Conservation (phyloP, 768 basidiomycete genomes). For the Tulasnella sp. region DNA sequence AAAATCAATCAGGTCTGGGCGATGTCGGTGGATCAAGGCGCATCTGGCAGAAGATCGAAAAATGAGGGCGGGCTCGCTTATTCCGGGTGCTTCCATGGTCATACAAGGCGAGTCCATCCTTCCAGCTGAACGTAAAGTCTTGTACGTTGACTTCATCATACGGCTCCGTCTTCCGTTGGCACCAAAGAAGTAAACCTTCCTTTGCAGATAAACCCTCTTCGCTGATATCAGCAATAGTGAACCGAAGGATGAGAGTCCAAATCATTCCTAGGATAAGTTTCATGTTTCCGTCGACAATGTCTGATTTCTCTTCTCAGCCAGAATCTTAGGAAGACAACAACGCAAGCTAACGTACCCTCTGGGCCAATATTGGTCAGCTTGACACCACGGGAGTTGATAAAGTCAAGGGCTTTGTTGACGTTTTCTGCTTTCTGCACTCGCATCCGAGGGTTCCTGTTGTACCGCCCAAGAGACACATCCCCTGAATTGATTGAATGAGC, state of each 20-base stretch:
- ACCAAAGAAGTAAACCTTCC: slow-evolving; percentile 95
- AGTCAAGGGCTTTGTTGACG: slow-evolving; percentile 91
- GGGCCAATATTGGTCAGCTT: slow-evolving; percentile 97
- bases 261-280: slow-evolving; percentile 99
- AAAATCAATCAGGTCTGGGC: slow-evolving; percentile 91
- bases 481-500: slow-evolving; percentile 33
- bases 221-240: slow-evolving; percentile 97
- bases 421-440: slow-evolving; percentile 98
- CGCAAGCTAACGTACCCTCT: slow-evolving; percentile 50
- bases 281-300: slow-evolving; percentile 97
- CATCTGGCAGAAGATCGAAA: slow-evolving; percentile 51
- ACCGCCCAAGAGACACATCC: slow-evolving; percentile 87
- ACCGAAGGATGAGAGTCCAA: slow-evolving; percentile 94
- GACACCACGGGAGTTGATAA: slow-evolving; percentile 88
- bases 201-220: slow-evolving; percentile 99
- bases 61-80: slow-evolving; percentile 12
- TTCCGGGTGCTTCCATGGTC: slow-evolving; percentile 30
- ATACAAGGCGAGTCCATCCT: slow-evolving; percentile 90
- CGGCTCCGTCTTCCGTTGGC: slow-evolving; percentile 87
- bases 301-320: slow-evolving; percentile 35
- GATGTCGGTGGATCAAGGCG: slow-evolving; percentile 94
- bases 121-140: slow-evolving; percentile 90
- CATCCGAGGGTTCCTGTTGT: slow-evolving; percentile 83
- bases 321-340: not conserved
- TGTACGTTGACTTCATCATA: slow-evolving; percentile 90